phyloP scores from a whole-genome alignment of 305 asterid genomes.

The Fraxinus sp. region DNA sequence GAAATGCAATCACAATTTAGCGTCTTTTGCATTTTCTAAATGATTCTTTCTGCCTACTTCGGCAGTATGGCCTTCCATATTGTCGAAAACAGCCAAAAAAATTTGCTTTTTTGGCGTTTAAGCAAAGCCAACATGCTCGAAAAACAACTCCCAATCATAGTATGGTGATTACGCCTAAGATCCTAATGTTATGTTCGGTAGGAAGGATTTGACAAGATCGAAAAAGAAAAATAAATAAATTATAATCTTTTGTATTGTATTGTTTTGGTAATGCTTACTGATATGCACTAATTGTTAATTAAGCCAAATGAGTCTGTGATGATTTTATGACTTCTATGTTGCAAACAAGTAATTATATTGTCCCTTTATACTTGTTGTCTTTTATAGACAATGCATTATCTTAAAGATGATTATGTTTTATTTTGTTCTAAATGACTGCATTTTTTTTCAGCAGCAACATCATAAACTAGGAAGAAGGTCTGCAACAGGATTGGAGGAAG shows the following conservation, averaged over 20 bases:
- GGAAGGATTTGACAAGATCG: not conserved
- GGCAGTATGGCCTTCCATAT: not conserved
- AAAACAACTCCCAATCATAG: not conserved
- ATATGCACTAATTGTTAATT: not conserved
- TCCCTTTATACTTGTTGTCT: conserved; percentile 28
- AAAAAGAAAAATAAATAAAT: not conserved
- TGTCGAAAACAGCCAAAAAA: not conserved
- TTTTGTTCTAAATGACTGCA: conserved; percentile 15
- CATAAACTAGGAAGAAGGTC: conserved; percentile 74
- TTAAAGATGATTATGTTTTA: conserved; percentile 57
- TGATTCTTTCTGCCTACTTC: not conserved
- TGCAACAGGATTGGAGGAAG: conserved; percentile 96
- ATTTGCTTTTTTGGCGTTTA: not conserved
- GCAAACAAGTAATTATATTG: conserved; percentile 35
- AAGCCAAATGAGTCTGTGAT: not conserved
- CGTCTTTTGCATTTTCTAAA: not conserved
- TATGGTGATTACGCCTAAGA: not conserved
- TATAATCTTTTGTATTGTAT: not conserved
- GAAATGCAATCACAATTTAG: not conserved
- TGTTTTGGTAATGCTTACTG: not conserved
- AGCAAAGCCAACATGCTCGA: not conserved
- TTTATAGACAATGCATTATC: conserved; percentile 76
- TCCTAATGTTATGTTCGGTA: not conserved
- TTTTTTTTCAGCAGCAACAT: conserved; percentile 54
- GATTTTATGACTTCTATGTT: conserved; percentile 26